These are phyloP conservation scores for Termitomyces sp. DNA, from an alignment of 768 basidiomycete genomes.

Conservation along the genomic window DNA sequence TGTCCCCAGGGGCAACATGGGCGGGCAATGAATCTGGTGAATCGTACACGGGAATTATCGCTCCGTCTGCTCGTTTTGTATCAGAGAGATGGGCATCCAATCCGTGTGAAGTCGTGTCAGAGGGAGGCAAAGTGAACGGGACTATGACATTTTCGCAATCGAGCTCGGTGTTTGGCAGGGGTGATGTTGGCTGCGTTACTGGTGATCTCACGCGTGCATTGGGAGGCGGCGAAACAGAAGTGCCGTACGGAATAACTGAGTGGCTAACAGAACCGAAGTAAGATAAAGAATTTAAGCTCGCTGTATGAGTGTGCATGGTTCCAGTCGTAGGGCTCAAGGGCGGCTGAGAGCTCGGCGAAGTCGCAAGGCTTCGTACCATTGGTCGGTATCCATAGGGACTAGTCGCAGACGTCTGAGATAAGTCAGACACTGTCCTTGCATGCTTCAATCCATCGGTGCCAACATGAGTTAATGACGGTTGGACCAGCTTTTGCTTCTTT, in stretches of 20 bases:
- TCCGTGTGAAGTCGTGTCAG: not conserved
- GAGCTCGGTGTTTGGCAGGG: conserved; percentile 6
- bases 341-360: conserved; percentile 17
- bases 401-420: conserved; percentile 16
- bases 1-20: conserved; percentile 10
- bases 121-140: conserved; percentile 26
- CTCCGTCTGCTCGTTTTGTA: conserved; percentile 28
- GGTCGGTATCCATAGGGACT: conserved; percentile 10
- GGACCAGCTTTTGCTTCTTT: conserved; percentile 8
- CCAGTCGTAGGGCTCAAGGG: conserved; percentile 21
- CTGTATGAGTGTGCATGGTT: conserved; percentile 26
- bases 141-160: conserved; percentile 28
- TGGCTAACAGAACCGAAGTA: conserved; percentile 23
- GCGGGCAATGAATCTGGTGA: conserved; percentile 23
- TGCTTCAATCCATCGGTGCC: conserved; percentile 4
- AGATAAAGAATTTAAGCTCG: conserved; percentile 27
- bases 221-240: conserved; percentile 13
- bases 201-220: conserved; percentile 6
- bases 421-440: conserved; percentile 13
- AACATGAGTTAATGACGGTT: not conserved
- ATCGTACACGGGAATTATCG: conserved; percentile 25
- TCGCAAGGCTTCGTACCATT: conserved; percentile 18
- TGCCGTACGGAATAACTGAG: conserved; percentile 13
- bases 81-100: conserved; percentile 13
- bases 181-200: conserved; percentile 5